Evolutionary conservation across 257 asterid genomes (phyloP).

Genomic region (Catharanthus roseus): DNA sequence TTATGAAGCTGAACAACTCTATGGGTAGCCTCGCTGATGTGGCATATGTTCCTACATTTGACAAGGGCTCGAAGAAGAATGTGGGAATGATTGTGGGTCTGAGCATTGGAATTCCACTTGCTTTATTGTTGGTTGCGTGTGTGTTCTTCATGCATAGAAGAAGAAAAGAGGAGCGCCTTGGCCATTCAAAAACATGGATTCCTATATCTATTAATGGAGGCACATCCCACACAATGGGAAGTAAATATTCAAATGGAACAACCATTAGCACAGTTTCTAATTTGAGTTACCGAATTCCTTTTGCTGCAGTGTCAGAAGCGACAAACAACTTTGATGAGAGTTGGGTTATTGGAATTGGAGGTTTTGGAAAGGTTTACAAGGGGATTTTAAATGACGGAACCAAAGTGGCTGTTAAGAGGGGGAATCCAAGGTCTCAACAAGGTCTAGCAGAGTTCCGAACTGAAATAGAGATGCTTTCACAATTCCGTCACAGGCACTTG

Average conservation of each 20-base stretch:
- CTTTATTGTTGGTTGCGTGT: conserved; percentile 27
- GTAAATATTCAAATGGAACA: conserved; percentile 74
- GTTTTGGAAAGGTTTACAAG: conserved; percentile 82
- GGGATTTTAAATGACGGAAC: conserved; percentile 63
- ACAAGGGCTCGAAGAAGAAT: conserved; percentile 35
- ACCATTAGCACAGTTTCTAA: conserved; percentile 55
- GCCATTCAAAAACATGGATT: conserved; percentile 66
- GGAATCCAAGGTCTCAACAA: conserved; percentile 74
- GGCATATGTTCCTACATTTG: conserved; percentile 26
- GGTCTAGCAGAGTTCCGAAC: conserved; percentile 73
- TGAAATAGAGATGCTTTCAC: conserved; percentile 84
- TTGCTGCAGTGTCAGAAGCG: conserved; percentile 63
- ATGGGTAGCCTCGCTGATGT: conserved; percentile 54
- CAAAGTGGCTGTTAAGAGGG: conserved; percentile 72
- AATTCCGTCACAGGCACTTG: conserved; percentile 76
- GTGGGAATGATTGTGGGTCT: conserved; percentile 64
- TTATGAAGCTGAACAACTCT: conserved; percentile 63
- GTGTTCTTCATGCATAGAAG: conserved; percentile 33
- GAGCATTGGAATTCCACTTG: conserved; percentile 38
- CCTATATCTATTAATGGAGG: conserved; percentile 61
- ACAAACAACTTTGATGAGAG: conserved; percentile 68
- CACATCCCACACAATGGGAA: conserved; percentile 73
- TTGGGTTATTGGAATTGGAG: conserved; percentile 72
- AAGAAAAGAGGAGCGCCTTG: conserved; percentile 37
- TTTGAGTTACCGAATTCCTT: conserved; percentile 73